Evolutionary conservation across 164 flowering plant species (phyloP).

Genomic region (Annona cherimola): DNA sequence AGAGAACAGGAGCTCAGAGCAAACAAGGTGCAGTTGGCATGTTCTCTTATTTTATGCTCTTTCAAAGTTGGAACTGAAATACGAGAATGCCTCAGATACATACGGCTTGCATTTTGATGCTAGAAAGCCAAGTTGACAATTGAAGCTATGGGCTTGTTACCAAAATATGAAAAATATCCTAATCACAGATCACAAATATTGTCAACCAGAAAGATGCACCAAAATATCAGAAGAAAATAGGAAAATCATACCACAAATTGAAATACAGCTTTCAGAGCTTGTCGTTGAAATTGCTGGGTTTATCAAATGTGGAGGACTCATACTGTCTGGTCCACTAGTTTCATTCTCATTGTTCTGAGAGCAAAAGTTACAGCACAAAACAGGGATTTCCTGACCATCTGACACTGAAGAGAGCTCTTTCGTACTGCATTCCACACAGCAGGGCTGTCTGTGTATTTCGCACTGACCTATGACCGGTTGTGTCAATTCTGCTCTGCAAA

Average conservation of each 20-base stretch:
- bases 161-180: too few species aligned
- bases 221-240: not conserved
- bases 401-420: constrained; percentile 5
- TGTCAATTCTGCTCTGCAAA: constrained; percentile 25
- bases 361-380: constrained; percentile 30
- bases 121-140: too few species aligned
- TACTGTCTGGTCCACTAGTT: constrained; percentile 14
- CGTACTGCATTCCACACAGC: constrained; percentile 8
- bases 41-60: too few species aligned
- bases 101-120: too few species aligned
- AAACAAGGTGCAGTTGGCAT: not conserved
- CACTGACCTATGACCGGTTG: constrained; percentile 8
- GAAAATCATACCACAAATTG: constrained; percentile 47
- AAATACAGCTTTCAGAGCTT: constrained; percentile 46
- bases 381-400: constrained; percentile 13
- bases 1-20: not conserved
- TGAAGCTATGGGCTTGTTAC: too few species aligned
- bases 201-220: not conserved
- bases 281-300: constrained; percentile 50
- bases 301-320: constrained; percentile 30
- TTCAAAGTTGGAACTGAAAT: too few species aligned
- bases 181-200: too few species aligned
- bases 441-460: not conserved
- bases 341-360: constrained; percentile 28
- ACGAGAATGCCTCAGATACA: too few species aligned